Evolutionary conservation across 495 filamentous ascomycete genomes (phyloP).

Genomic region (Extremus antarcticus): DNA sequence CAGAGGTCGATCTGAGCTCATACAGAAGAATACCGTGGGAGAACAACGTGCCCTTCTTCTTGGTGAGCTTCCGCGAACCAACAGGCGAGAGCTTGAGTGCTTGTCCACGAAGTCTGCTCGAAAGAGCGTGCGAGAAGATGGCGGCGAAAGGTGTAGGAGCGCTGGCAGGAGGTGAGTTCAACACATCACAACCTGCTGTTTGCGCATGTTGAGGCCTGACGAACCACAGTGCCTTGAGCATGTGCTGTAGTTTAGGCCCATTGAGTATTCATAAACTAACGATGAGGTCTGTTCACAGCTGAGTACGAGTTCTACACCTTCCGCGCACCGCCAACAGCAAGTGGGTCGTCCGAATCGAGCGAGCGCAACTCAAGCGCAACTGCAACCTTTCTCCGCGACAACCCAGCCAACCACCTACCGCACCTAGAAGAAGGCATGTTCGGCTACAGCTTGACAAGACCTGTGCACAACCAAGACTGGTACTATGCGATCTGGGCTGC

Average conservation of each 20-base stretch:
- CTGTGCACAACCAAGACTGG: conserved; percentile 86
- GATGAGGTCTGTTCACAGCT: conserved; percentile 39
- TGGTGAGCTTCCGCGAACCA: conserved; percentile 77
- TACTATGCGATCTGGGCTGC: conserved; percentile 84
- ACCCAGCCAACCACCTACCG: conserved; percentile 60
- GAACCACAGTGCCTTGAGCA: background rate
- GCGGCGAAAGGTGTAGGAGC: conserved; percentile 57
- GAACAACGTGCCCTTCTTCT: conserved; percentile 80
- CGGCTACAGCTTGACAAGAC: conserved; percentile 87
- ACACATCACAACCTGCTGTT: conserved; percentile 1
- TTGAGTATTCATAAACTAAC: conserved; percentile 13
- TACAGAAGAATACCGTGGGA: conserved; percentile 95
- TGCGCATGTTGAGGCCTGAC: background rate
- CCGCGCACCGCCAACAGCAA: conserved; percentile 46
- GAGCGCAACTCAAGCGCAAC: conserved; percentile 59
- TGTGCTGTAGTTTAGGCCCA: background rate
- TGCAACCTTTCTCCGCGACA: conserved; percentile 60
- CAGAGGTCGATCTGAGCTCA: conserved; percentile 66
- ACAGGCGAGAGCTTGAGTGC: conserved; percentile 60
- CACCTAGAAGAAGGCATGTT: conserved; percentile 93
- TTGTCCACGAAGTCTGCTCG: conserved; percentile 71
- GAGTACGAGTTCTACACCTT: conserved; percentile 99
- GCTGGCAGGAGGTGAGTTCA: conserved; percentile 78
- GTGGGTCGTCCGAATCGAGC: conserved; percentile 22
- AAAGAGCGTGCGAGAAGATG: conserved; percentile 54